These are phyloP conservation scores for Periconia sp. DNA, from an alignment of 2,329 filamentous ascomycete species.

Conservation along the genomic window DNA sequence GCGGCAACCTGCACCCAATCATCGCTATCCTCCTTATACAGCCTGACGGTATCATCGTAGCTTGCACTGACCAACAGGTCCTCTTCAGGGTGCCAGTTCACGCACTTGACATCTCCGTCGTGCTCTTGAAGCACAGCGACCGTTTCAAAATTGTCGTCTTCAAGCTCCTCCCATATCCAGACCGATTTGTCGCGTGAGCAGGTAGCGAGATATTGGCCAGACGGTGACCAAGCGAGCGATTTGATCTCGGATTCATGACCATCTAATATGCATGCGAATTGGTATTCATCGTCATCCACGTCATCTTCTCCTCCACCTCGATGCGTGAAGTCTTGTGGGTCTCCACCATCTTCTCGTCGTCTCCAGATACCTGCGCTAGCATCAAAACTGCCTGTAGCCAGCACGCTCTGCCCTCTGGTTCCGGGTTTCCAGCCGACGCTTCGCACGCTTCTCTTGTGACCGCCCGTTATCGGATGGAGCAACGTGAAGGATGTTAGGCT, in stretches of 20 bases:
- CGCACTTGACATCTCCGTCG: conserved; percentile 90
- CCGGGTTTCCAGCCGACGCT: conserved; percentile 85
- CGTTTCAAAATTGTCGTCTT: conserved; percentile 95
- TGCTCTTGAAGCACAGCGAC: conserved; percentile 94
- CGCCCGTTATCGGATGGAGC: conserved; percentile 78
- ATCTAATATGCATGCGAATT: conserved; percentile 87
- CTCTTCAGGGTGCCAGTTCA: conserved; percentile 83
- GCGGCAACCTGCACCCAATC: conserved; percentile 91
- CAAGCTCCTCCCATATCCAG: conserved; percentile 98
- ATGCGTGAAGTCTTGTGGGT: conserved; percentile 28
- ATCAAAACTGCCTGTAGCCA: conserved; percentile 93
- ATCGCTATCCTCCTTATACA: conserved; percentile 89
- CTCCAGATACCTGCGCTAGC: conserved; percentile 73
- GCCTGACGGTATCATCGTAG: conserved; percentile 87
- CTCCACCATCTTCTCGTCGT: conserved; percentile 67
- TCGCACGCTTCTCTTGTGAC: conserved; percentile 88
- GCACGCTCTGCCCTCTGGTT: conserved; percentile 61
- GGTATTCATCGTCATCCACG: conserved; percentile 80
- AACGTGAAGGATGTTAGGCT: conserved; percentile 78
- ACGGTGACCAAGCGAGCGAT: conserved; percentile 71
- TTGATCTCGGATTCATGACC: conserved; percentile 96
- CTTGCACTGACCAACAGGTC: conserved; percentile 84
- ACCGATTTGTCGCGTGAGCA: conserved; percentile 91
- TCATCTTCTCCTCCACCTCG: conserved; percentile 47
- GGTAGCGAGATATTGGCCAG: conserved; percentile 79